These are phyloP conservation scores for Neospermospora avenae DNA, from an alignment of 2,329 filamentous ascomycete species.

Conservation along the genomic window DNA sequence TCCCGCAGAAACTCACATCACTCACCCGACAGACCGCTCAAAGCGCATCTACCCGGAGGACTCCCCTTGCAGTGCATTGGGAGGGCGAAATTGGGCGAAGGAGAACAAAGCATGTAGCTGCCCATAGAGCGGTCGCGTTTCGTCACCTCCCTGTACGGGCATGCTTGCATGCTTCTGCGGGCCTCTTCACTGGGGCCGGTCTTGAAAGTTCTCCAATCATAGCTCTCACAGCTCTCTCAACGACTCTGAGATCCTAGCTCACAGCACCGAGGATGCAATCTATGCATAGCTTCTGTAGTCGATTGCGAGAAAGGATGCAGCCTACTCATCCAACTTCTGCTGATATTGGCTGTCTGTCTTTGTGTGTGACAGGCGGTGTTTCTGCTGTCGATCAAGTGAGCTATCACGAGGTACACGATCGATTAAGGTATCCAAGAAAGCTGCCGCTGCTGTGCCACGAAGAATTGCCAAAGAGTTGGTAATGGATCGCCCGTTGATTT, in stretches of 20 bases:
- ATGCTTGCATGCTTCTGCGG: not conserved
- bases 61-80: not conserved
- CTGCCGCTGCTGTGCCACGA: constrained; percentile 6
- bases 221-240: too few species aligned
- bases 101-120: not conserved
- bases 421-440: not conserved
- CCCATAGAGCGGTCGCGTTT: not conserved
- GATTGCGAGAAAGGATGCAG: not conserved
- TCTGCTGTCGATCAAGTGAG: constrained; percentile 5
- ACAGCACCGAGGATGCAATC: not conserved
- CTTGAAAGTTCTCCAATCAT: not conserved
- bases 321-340: not conserved
- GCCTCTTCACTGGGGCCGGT: not conserved
- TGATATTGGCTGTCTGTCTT: not conserved
- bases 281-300: not conserved
- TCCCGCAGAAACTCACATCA: not conserved
- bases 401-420: constrained; percentile 12
- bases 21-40: not conserved
- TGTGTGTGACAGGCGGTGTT: not conserved
- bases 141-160: not conserved
- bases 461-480: not conserved
- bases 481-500: not conserved
- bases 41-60: not conserved
- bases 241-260: not conserved
- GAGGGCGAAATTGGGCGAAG: not conserved